A percentile compares a stretch with the other conserved stretches of the same genome.
phyloP scores from a whole-genome alignment of 257 asterid genomes.

The Solanum corneliomulleri region DNA sequence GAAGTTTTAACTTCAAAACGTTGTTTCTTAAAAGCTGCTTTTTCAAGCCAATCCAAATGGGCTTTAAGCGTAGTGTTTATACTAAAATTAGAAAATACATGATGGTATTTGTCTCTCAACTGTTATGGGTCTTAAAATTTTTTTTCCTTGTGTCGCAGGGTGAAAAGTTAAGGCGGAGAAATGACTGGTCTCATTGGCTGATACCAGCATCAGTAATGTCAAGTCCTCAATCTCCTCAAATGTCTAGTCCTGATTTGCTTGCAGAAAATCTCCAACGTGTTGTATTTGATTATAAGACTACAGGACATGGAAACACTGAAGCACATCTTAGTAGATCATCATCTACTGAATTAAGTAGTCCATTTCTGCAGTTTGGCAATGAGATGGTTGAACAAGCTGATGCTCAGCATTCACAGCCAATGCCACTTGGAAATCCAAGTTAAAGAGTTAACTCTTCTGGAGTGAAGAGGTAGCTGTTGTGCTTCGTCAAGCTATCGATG shows the following conservation, averaged over 20 bases:
- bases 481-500: background rate
- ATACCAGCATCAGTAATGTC: constrained; percentile 23
- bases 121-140: background rate
- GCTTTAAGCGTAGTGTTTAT: background rate
- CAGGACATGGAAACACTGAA: background rate
- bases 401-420: background rate
- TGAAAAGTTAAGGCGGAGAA: constrained; percentile 49
- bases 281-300: constrained; percentile 22
- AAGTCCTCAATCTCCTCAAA: constrained; percentile 26
- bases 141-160: constrained; percentile 24
- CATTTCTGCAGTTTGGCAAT: background rate
- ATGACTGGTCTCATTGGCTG: constrained; percentile 60
- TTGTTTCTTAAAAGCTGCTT: background rate
- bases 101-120: background rate
- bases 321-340: constrained; percentile 16
- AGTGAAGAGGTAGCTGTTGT: background rate
- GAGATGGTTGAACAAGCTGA: background rate
- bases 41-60: background rate
- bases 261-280: constrained; percentile 24
- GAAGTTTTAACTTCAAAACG: background rate
- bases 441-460: background rate
- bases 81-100: background rate
- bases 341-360: constrained; percentile 18
- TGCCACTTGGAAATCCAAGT: background rate
- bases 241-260: constrained; percentile 22